These are phyloP conservation scores for Diaporthe aspalathi DNA, from an alignment of 2,329 filamentous ascomycete species.

Conservation along the genomic window DNA sequence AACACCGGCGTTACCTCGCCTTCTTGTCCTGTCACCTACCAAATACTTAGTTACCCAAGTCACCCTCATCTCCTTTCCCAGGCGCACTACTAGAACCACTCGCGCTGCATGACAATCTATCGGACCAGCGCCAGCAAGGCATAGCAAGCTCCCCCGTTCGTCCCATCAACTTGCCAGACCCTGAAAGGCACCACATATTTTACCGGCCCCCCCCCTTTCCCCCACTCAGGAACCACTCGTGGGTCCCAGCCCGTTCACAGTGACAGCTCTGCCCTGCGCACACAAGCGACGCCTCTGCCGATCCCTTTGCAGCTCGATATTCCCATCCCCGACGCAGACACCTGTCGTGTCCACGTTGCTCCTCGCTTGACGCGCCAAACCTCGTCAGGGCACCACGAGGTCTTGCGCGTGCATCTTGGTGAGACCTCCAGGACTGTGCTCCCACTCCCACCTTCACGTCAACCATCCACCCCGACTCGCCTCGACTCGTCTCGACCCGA, in stretches of 20 bases:
- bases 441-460: neutral
- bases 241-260: conserved; percentile 19
- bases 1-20: neutral
- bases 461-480: neutral
- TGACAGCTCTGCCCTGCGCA: conserved; percentile 23
- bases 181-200: conserved; percentile 25
- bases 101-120: conserved; percentile 13
- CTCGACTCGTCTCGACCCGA: conserved; percentile 25
- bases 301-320: conserved; percentile 21
- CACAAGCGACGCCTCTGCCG: conserved; percentile 12
- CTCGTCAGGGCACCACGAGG: conserved; percentile 10
- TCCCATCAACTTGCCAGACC: conserved; percentile 1
- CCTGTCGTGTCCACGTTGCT: conserved; percentile 13
- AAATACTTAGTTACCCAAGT: too few species aligned
- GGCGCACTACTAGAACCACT: neutral
- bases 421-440: neutral
- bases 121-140: neutral
- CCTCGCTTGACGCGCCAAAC: conserved; percentile 7
- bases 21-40: neutral
- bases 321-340: neutral
- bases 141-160: neutral
- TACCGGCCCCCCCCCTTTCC: conserved; percentile 20
- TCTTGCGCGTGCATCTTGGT: neutral
- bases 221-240: conserved; percentile 24
- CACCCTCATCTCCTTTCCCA: neutral